phyloP scores from a whole-genome alignment of 2,329 filamentous ascomycete genomes.

The Alternaria sp. region DNA sequence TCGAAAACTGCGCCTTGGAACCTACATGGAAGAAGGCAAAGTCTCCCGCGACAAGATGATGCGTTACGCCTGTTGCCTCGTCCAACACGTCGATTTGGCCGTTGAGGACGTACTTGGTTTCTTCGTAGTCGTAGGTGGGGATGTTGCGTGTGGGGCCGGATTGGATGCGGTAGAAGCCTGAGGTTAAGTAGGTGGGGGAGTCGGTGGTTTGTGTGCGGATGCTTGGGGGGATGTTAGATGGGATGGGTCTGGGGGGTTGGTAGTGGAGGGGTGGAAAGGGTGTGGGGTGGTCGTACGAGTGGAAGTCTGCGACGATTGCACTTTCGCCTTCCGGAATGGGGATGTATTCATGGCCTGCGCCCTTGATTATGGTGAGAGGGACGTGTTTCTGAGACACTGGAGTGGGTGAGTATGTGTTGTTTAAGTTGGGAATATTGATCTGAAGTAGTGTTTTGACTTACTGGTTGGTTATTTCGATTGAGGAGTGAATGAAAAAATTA shows the following conservation, averaged over 20 bases:
- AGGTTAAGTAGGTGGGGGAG: slow-evolving; percentile 35
- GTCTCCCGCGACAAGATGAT: slow-evolving; percentile 38
- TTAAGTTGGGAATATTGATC: background rate
- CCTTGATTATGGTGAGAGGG: slow-evolving; percentile 40
- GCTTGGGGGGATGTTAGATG: slow-evolving; percentile 5
- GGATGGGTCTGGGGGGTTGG: background rate
- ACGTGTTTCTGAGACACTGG: slow-evolving; percentile 30
- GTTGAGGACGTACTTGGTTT: slow-evolving; percentile 38
- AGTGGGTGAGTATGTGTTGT: background rate
- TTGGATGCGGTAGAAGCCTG: slow-evolving; percentile 39
- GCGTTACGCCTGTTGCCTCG: slow-evolving; percentile 36
- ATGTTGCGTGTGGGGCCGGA: slow-evolving; percentile 32
- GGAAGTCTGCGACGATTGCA: slow-evolving; percentile 40
- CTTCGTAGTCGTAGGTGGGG: slow-evolving; percentile 36
- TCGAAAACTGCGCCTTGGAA: slow-evolving; percentile 36
- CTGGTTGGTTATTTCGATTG: background rate
- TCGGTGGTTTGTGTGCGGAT: slow-evolving; percentile 35
- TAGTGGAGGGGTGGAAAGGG: too few species aligned
- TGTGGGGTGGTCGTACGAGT: slow-evolving; percentile 25
- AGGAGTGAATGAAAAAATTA: background rate
- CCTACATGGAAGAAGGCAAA: slow-evolving; percentile 41
- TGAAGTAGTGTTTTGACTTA: background rate
- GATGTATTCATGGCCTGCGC: slow-evolving; percentile 37
- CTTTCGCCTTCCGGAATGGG: slow-evolving; percentile 36
- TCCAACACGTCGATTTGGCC: slow-evolving; percentile 40